Evolutionary conservation across 441 rosid species (phyloP), one percentile per base, ranked within the genome.

Genomic region (Daphne laureola): DNA sequence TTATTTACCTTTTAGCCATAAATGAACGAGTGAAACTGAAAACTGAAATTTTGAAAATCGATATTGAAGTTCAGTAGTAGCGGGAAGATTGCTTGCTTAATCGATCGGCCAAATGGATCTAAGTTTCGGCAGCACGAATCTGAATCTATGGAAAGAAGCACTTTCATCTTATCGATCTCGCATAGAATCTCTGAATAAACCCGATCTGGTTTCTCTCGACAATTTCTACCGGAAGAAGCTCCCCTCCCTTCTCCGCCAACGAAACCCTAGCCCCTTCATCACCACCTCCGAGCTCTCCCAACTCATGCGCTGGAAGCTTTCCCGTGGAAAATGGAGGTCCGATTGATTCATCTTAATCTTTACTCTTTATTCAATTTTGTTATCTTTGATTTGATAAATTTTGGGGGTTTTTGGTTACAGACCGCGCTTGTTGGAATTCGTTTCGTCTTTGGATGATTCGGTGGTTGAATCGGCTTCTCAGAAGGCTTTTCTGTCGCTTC

Each of bases 271-370:
- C 53, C 95, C 95, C 25, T 62, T 76, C 78, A 61, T 91, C 67
- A 78, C 87, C 73, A 73, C 73, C 35, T 42, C 81, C 17, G 96
- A 91, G 68, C 95, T 91, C 70, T 73, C 86, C 55, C 73, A 73
- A 62, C 85, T 87, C 67, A 79, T 91, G 90, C 76, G 69, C 46
- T 91, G 98, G 95, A 87, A 91, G 67, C 96, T 86, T 67, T 66
- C 90, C 16, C 96, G 98, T 23, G 95, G 95, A 0, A 91, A 91
- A 62, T 91, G 95, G 93, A 76, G 96, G 92, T 87, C 52, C 21
- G 14, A 4, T 5, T n/a, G 31, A 54, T 54, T 26, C 14, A 23
- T 42, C 15, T 57, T 43, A 46, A 51, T 0, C 7, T 7, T 17
- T 7, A 8, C 52, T 18, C 31, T 13, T 5, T 16, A 11, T 21